A percentile compares a stretch with the other conserved stretches of the same genome.
Evolutionary conservation across 441 rosid species (phyloP).

Genomic region (Gossypium gossypioides): DNA sequence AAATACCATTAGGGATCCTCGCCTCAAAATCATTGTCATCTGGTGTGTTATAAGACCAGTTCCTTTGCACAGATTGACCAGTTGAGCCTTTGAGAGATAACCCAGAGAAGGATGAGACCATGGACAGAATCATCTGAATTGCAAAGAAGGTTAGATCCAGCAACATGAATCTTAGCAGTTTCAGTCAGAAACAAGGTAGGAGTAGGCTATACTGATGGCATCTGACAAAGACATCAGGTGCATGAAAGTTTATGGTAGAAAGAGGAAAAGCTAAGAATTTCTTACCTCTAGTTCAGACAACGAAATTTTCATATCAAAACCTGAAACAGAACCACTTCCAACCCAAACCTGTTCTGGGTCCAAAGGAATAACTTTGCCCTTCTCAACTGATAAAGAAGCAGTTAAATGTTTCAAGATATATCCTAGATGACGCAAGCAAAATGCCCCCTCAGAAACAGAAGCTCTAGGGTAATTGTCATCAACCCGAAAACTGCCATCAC

Average conservation of each 20-base stretch:
- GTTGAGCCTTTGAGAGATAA: constrained; percentile 30
- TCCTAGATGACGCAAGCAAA: constrained; percentile 32
- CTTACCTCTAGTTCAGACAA: constrained; percentile 68
- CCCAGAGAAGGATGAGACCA: constrained; percentile 48
- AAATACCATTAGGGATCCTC: constrained; percentile 70
- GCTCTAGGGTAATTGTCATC: constrained; percentile 35
- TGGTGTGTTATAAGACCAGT: constrained; percentile 30
- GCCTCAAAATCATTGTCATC: constrained; percentile 37
- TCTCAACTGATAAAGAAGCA: constrained; percentile 46
- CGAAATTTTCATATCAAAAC: constrained; percentile 59
- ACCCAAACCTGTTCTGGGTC: constrained; percentile 43
- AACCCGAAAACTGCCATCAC: constrained; percentile 27
- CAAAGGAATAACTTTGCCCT: constrained; percentile 29
- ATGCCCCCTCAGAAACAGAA: constrained; percentile 20
- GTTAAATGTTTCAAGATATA: constrained; percentile 56
- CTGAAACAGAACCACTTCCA: constrained; percentile 65
- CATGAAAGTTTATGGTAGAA: background rate
- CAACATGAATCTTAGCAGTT: background rate
- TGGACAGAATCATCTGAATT: constrained; percentile 60
- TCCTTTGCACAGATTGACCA: constrained; percentile 28
- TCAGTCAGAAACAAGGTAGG: constrained; percentile 11
- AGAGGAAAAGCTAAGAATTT: background rate
- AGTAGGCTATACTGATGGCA: constrained; percentile 6
- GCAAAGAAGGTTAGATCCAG: constrained; percentile 23
- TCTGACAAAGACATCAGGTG: background rate